A percentile compares a stretch with the other conserved stretches of the same genome.
Evolutionary conservation across 306 rosid genomes (phyloP).

Genomic region (Sindora glabra): DNA sequence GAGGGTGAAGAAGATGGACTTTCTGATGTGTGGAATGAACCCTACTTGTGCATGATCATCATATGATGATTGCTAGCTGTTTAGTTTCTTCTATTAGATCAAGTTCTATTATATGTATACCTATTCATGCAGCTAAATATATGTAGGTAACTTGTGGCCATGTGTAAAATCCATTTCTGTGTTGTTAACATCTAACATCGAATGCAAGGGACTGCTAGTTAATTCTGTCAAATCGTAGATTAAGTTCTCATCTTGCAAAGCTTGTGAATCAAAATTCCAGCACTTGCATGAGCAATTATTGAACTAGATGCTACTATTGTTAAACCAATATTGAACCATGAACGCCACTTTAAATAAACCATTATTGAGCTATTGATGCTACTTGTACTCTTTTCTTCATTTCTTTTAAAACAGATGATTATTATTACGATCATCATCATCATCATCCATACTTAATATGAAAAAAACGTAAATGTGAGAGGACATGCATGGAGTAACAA

Average conservation of each 20-base stretch:
- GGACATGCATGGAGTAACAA: too few relatives aligned
- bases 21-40: constrained; percentile 60
- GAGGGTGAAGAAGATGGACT: constrained; percentile 67
- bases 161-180: constrained; percentile 19
- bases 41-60: constrained; percentile 35
- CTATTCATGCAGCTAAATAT: constrained; percentile 1
- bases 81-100: background rate
- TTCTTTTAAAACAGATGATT: too few relatives aligned
- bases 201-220: background rate
- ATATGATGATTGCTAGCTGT: background rate
- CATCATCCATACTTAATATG: too few relatives aligned
- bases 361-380: too few relatives aligned
- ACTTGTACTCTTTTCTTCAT: too few relatives aligned
- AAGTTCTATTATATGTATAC: constrained; percentile 20
- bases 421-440: too few relatives aligned
- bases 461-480: too few relatives aligned
- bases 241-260: constrained; percentile 5
- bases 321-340: too few relatives aligned
- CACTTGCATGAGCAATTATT: background rate
- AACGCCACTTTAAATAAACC: too few relatives aligned
- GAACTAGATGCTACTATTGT: too few relatives aligned
- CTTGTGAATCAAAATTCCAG: constrained; percentile 5
- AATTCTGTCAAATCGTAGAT: constrained; percentile 17
- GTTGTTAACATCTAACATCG: constrained; percentile 1
- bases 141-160: constrained; percentile 6